These are phyloP conservation scores for Leersia perrieri DNA, from an alignment of 176 grass and related monocot species.

Conservation along the genomic window DNA sequence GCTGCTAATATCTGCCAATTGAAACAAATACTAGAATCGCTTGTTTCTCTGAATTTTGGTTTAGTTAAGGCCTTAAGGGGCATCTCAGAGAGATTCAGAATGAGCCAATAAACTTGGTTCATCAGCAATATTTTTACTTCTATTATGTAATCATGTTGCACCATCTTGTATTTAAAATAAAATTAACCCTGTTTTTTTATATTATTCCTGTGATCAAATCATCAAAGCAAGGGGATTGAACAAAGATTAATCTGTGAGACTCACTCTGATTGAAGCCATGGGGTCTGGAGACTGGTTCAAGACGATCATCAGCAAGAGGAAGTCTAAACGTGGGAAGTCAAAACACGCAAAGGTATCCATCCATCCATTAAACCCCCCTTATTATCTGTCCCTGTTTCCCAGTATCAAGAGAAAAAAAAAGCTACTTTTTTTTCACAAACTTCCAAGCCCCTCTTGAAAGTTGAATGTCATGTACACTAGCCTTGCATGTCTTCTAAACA, in stretches of 20 bases:
- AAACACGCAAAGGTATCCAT: conserved; percentile 59
- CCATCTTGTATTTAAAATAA: neutral
- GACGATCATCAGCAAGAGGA: conserved; percentile 87
- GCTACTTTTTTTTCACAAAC: neutral
- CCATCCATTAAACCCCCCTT: neutral
- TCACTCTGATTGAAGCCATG: conserved; percentile 49
- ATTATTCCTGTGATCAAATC: conserved; percentile 30
- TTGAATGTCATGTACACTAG: conserved; percentile 25
- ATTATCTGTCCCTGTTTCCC: neutral
- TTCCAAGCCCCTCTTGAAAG: neutral
- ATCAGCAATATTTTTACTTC: neutral
- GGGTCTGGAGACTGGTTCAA: conserved; percentile 89
- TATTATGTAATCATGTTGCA: conserved; percentile 10
- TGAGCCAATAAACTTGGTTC: neutral
- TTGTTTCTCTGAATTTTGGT: neutral
- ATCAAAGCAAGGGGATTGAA: conserved; percentile 21
- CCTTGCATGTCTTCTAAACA: conserved; percentile 49
- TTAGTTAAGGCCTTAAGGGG: neutral
- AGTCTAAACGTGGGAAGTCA: conserved; percentile 55
- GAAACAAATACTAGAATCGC: neutral
- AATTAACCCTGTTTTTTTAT: neutral
- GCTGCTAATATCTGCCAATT: neutral
- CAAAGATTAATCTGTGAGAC: conserved; percentile 20
- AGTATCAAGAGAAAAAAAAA: neutral
- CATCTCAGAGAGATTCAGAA: conserved; percentile 9